Conservation (phyloP, 768 basidiomycete genomes). For the Macrocybe gigantea region DNA sequence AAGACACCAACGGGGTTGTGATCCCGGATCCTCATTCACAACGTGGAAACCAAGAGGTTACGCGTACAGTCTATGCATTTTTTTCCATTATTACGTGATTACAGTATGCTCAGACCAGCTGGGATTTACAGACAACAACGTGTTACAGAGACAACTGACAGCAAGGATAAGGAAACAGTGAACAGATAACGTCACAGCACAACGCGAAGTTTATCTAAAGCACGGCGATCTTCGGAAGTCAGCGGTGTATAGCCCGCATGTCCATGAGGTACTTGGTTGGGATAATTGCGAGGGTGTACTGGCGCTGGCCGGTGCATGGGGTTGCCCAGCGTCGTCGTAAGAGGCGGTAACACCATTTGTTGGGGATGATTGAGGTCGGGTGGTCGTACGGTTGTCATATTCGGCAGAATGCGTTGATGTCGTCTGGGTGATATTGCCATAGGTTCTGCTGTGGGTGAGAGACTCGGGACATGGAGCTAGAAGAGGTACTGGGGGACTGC, state of each 20-base stretch:
- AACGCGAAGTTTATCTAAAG: conserved; percentile 51
- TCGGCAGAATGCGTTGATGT: conserved; percentile 4
- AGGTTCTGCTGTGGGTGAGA: conserved; percentile 13
- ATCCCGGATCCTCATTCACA: too few relatives aligned
- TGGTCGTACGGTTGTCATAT: conserved; percentile 1
- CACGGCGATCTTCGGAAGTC: conserved; percentile 54
- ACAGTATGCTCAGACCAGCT: too few relatives aligned
- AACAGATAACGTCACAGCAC: conserved; percentile 13
- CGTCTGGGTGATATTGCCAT: conserved; percentile 6
- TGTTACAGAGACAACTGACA: too few relatives aligned
- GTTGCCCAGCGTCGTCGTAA: neutral
- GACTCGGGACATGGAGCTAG: conserved; percentile 7
- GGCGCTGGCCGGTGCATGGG: too few relatives aligned
- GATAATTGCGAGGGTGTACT: neutral
- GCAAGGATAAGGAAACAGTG: too few relatives aligned
- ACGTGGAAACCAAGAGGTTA: too few relatives aligned
- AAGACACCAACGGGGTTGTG: too few relatives aligned
- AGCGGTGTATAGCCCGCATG: conserved; percentile 28
- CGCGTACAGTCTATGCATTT: too few relatives aligned
- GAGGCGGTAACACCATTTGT: conserved; percentile 13
- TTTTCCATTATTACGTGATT: too few relatives aligned
- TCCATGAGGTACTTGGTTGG: too few relatives aligned
- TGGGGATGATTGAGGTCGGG: neutral
- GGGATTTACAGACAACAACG: too few relatives aligned
- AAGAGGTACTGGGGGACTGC: conserved; percentile 11